These are phyloP conservation scores for Tephrocybe rancida DNA, from an alignment of 768 basidiomycete genomes.

Conservation along the genomic window DNA sequence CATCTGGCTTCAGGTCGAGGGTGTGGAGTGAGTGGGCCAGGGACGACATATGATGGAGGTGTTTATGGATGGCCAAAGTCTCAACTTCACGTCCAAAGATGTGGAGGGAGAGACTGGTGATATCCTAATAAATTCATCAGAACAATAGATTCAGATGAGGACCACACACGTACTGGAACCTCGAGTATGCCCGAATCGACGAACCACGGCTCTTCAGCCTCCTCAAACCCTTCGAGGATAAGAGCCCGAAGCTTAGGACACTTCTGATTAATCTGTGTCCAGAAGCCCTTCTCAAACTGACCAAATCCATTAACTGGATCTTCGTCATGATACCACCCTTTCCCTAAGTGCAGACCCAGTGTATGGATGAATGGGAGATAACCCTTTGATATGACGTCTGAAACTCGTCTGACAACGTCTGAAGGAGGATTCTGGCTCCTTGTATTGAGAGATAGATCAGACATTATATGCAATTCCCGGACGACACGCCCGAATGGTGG, in stretches of 20 bases:
- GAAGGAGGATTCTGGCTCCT: background rate
- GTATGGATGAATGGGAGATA: background rate
- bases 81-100: background rate
- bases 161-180: background rate
- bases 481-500: slow-evolving; percentile 11
- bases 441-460: slow-evolving; percentile 9
- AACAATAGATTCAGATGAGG: background rate
- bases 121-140: background rate
- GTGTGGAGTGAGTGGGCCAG: slow-evolving; percentile 5
- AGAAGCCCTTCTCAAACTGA: background rate
- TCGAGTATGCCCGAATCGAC: background rate
- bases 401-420: background rate
- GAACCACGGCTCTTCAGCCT: background rate
- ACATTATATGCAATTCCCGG: slow-evolving; percentile 16
- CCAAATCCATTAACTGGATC: background rate
- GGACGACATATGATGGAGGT: background rate
- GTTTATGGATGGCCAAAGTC: background rate
- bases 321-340: background rate
- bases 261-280: background rate
- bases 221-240: background rate
- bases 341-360: background rate
- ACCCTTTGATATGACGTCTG: background rate
- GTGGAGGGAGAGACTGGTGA: slow-evolving; percentile 2
- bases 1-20: background rate
- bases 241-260: slow-evolving; percentile 1